Percentiles rank a stretch among this genome's conserved stretches.
These are phyloP conservation scores for Trichopus zeylanicus DNA, from an alignment of 116 monocot genomes.

Conservation along the genomic window DNA sequence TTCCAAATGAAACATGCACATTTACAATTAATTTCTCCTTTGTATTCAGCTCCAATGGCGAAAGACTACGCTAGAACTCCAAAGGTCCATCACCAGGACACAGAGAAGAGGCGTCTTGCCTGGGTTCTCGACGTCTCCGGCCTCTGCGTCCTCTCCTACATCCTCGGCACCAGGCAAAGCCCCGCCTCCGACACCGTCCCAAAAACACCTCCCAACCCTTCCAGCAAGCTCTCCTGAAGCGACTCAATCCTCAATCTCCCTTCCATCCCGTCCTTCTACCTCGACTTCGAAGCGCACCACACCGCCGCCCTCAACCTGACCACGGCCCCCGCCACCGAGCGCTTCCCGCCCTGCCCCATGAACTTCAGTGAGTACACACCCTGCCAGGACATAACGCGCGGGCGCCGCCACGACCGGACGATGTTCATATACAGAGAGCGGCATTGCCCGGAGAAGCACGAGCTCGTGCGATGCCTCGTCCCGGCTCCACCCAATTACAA, in stretches of 20 bases:
- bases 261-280: slow-evolving; percentile 3
- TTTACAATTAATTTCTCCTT: neutral
- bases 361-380: slow-evolving; percentile 70
- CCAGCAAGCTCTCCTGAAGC: neutral
- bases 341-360: slow-evolving; percentile 36
- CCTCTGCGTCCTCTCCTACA: slow-evolving; percentile 27
- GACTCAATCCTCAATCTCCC: neutral
- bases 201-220: neutral
- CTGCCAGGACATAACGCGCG: slow-evolving; percentile 58
- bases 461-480: slow-evolving; percentile 48
- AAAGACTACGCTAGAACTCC: slow-evolving; percentile 23
- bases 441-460: slow-evolving; percentile 57
- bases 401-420: slow-evolving; percentile 39
- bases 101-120: slow-evolving; percentile 13
- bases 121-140: slow-evolving; percentile 16
- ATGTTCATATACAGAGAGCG: slow-evolving; percentile 62
- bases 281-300: slow-evolving; percentile 51
- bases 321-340: neutral
- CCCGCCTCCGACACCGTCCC: neutral
- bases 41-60: slow-evolving; percentile 32
- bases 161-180: slow-evolving; percentile 32
- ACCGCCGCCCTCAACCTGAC: slow-evolving; percentile 26
- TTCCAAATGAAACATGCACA: neutral
- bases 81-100: slow-evolving; percentile 18
- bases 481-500: slow-evolving; percentile 75